These are phyloP conservation scores for Agaricus blazei DNA, from an alignment of 768 basidiomycete genomes.

Conservation along the genomic window DNA sequence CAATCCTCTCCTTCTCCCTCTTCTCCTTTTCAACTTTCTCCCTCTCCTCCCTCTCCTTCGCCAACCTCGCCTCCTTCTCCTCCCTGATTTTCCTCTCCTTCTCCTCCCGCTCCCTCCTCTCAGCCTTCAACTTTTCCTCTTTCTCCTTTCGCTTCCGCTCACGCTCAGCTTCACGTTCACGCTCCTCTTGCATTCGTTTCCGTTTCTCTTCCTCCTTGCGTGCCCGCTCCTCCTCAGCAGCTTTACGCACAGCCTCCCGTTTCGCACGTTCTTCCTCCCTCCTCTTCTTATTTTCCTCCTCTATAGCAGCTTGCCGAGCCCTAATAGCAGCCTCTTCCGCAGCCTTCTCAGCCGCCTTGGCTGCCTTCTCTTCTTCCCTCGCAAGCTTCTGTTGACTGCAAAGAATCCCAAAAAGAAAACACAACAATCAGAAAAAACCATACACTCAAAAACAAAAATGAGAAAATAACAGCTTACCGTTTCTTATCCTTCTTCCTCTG, in stretches of 20 bases:
- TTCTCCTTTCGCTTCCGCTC: slow-evolving; percentile 70
- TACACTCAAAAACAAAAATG: slow-evolving; percentile 7
- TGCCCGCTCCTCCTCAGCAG: slow-evolving; percentile 76
- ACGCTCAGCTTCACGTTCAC: slow-evolving; percentile 72
- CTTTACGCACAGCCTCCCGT: slow-evolving; percentile 72
- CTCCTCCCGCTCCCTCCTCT: slow-evolving; percentile 60
- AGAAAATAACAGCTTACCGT: slow-evolving; percentile 42
- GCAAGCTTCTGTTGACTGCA: slow-evolving; percentile 83
- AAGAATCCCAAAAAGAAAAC: slow-evolving; percentile 10
- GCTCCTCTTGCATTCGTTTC: slow-evolving; percentile 72
- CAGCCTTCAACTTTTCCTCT: slow-evolving; percentile 66
- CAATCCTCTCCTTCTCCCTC: slow-evolving; percentile 23
- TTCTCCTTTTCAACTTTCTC: slow-evolving; percentile 33
- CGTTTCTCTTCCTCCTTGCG: slow-evolving; percentile 82
- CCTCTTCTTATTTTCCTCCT: slow-evolving; percentile 77
- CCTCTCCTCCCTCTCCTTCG: slow-evolving; percentile 25
- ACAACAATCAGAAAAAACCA: not conserved
- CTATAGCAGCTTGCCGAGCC: slow-evolving; percentile 69
- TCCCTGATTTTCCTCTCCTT: slow-evolving; percentile 37
- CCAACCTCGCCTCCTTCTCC: slow-evolving; percentile 33
- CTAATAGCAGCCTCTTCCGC: slow-evolving; percentile 79
- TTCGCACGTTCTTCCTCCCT: slow-evolving; percentile 83
- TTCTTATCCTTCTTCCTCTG: slow-evolving; percentile 99
- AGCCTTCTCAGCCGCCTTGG: slow-evolving; percentile 77
- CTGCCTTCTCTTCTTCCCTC: slow-evolving; percentile 88